These are phyloP conservation scores for Nemophila menziesii DNA, from an alignment of 257 asterid genomes.

Conservation along the genomic window DNA sequence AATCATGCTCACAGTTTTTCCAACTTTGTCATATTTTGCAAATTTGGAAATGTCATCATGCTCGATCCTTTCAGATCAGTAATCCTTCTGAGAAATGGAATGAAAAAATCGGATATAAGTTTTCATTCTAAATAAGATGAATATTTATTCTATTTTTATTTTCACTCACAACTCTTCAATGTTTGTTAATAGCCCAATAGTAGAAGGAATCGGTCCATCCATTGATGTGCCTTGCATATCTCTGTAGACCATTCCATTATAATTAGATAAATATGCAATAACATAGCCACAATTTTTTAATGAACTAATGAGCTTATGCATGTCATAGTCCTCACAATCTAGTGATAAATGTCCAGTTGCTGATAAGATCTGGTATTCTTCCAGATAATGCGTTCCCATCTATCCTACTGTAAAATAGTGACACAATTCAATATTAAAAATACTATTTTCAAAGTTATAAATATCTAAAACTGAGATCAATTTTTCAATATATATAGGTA, in stretches of 20 bases:
- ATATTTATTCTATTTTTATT: neutral
- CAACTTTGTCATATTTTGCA: slow-evolving; percentile 24
- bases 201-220: slow-evolving; percentile 68
- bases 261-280: slow-evolving; percentile 1
- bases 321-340: slow-evolving; percentile 47
- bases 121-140: neutral
- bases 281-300: neutral
- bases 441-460: neutral
- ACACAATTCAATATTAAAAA: neutral
- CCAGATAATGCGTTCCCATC: slow-evolving; percentile 66
- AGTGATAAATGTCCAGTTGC: slow-evolving; percentile 46
- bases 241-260: slow-evolving; percentile 29
- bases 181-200: slow-evolving; percentile 37
- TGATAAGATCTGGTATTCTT: slow-evolving; percentile 65
- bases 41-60: slow-evolving; percentile 45
- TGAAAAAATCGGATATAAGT: neutral
- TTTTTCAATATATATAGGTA: neutral
- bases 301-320: neutral
- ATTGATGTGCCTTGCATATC: slow-evolving; percentile 69
- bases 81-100: slow-evolving; percentile 52
- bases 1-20: slow-evolving; percentile 35
- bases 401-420: slow-evolving; percentile 44
- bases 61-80: slow-evolving; percentile 42
- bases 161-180: slow-evolving; percentile 43
- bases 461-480: neutral